Percentiles rank a stretch among this genome's conserved stretches.
Evolutionary conservation across 805 yeast genomes (phyloP).

Genomic region (Zygoascus bituminiphila): DNA sequence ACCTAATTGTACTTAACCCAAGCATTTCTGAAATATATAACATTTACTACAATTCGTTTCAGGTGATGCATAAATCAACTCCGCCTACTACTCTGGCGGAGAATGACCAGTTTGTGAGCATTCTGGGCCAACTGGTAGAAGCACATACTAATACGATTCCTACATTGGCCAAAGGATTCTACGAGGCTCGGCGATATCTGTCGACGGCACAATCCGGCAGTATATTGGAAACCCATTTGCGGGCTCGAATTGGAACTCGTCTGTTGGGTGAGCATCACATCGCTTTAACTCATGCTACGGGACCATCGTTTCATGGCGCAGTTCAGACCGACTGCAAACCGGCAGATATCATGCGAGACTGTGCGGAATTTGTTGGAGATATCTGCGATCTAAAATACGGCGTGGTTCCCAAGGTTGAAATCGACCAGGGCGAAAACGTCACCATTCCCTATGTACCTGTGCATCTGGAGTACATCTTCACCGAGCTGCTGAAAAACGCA

Average conservation of each 20-base stretch:
- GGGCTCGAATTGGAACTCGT: slow-evolving; percentile 81
- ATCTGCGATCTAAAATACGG: slow-evolving; percentile 80
- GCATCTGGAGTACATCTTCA: slow-evolving; percentile 79
- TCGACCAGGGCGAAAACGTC: slow-evolving; percentile 51
- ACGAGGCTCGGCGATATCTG: slow-evolving; percentile 46
- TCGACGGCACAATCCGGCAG: slow-evolving; percentile 43
- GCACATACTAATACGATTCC: slow-evolving; percentile 82
- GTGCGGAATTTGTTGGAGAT: slow-evolving; percentile 71
- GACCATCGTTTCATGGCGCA: slow-evolving; percentile 49
- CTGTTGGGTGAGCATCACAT: slow-evolving; percentile 81
- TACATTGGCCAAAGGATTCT: slow-evolving; percentile 71
- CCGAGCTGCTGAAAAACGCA: slow-evolving; percentile 81
- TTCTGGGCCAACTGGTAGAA: slow-evolving; percentile 53
- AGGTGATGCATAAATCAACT: slow-evolving; percentile 37
- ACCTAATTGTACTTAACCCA: slow-evolving; percentile 79
- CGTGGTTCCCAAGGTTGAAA: slow-evolving; percentile 50
- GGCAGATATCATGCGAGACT: slow-evolving; percentile 50
- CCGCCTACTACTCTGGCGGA: slow-evolving; percentile 44
- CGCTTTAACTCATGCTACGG: slow-evolving; percentile 42
- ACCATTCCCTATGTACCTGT: slow-evolving; percentile 76
- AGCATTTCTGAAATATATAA: slow-evolving; percentile 70
- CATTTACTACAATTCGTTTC: slow-evolving; percentile 63
- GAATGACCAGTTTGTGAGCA: slow-evolving; percentile 43
- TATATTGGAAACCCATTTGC: slow-evolving; percentile 68
- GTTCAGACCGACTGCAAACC: slow-evolving; percentile 62